These are phyloP conservation scores for Scheffersomyces amazonensis DNA, from an alignment of 805 yeast species.

Conservation along the genomic window DNA sequence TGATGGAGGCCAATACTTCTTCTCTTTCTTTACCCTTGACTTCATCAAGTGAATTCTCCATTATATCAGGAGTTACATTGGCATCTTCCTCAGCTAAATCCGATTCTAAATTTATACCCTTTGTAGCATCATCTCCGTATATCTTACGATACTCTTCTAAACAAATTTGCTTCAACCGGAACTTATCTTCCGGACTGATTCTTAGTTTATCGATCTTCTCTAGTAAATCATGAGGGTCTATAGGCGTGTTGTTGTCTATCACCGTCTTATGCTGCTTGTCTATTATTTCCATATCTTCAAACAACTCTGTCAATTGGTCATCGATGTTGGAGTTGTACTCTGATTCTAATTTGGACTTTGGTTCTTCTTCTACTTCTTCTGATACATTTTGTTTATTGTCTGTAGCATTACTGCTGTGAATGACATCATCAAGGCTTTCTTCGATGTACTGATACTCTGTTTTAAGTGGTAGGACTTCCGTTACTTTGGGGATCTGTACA, in stretches of 20 bases:
- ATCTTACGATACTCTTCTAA: conserved; percentile 14
- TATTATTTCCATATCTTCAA: conserved; percentile 33
- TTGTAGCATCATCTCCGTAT: conserved; percentile 5
- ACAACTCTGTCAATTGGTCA: conserved; percentile 25
- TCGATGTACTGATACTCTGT: conserved; percentile 1
- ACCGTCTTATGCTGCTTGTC: conserved; percentile 27
- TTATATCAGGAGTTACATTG: background rate
- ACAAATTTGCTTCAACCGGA: conserved; percentile 20
- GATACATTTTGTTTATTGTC: no score
- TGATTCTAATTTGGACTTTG: background rate
- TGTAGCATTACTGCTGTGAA: background rate
- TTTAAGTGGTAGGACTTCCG: background rate
- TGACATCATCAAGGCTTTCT: background rate
- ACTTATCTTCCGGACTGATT: conserved; percentile 26
- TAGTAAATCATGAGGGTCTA: conserved; percentile 17
- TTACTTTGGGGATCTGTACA: background rate
- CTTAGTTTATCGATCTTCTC: conserved; percentile 23
- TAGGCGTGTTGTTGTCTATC: background rate
- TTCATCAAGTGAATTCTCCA: background rate
- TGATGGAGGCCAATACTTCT: conserved; percentile 10
- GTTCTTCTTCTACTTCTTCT: background rate
- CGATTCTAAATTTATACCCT: background rate
- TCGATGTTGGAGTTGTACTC: conserved; percentile 1
- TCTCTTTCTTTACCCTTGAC: conserved; percentile 1
- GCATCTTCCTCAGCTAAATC: conserved; percentile 1